Evolutionary conservation across 176 grass and related monocot species (phyloP), one percentile per base, ranked within the genome.

Genomic region (Eleusine indica): DNA sequence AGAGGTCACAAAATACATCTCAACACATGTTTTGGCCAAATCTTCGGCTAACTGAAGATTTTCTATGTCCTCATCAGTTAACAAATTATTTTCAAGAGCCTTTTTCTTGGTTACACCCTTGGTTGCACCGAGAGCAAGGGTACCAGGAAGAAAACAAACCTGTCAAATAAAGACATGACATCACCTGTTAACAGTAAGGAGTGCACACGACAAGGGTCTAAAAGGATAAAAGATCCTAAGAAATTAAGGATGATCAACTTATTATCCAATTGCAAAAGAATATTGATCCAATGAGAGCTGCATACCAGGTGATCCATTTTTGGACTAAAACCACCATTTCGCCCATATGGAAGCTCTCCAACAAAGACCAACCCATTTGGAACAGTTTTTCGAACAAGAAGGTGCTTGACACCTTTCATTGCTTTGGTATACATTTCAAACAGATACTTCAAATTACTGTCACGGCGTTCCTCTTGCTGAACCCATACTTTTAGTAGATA

Each of bases 241-340:
- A 15, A 39, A 39, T 12, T 2, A 73, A 75, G 61, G 3, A 72
- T 82, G 12, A 74, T 15, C 39, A 28, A 18, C 9, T 73, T 79
- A 38, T 57, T 13, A 67, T 68, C 14, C 49, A 14, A 68, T 14
- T 40, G 30, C 6, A 40, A 88, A 76, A 79, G 29, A 41, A 62
- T 63, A 69, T 17, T 69, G 49, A 29, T 21, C 44, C 15, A 62
- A 78, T 60, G 71, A 71, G 71, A 41, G 41, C 25, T 64, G 35
- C 87, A 85, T 95, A 98, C 96, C 96, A 98, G 90, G 80, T 98
- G 96, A 84, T 98, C 96, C 96, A 98, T 98, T 95, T 98, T 98
- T 43, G 93, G 93, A 80, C 91, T 98, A 76, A 98, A 94, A 48
- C 49, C 83, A 87, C 93, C 89, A 75, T 81, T 80, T 56, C 83